phyloP scores from a whole-genome alignment of 192 early-diverging fungal genomes.

The Spinellus fusiger region DNA sequence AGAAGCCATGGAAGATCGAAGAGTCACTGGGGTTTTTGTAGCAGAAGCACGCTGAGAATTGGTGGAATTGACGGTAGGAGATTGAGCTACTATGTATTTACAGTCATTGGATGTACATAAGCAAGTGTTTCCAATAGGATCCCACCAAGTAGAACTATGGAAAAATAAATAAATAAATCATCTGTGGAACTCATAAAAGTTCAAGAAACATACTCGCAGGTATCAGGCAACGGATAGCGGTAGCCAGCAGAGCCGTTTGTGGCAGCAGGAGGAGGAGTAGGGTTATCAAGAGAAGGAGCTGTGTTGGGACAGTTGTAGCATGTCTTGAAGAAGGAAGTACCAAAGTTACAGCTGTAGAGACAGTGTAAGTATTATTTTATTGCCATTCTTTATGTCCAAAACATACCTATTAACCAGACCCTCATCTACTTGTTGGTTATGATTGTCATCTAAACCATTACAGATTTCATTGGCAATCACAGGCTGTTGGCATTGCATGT shows the following conservation, averaged over 20 bases:
- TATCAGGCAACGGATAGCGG: constrained; percentile 40
- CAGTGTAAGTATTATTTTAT: background rate
- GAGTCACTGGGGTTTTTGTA: too few relatives aligned
- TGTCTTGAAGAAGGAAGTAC: constrained; percentile 36
- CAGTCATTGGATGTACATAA: constrained; percentile 47
- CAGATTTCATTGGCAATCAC: constrained; percentile 58
- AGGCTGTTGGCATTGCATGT: constrained; percentile 57
- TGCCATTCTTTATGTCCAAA: background rate
- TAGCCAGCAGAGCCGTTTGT: constrained; percentile 24
- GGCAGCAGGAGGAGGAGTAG: constrained; percentile 31
- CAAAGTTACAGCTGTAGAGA: constrained; percentile 39
- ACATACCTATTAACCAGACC: constrained; percentile 29
- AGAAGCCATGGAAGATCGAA: too few relatives aligned
- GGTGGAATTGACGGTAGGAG: too few relatives aligned
- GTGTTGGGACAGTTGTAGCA: constrained; percentile 50
- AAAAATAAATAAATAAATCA: background rate
- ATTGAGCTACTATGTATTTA: too few relatives aligned
- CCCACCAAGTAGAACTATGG: constrained; percentile 56
- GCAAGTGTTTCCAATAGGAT: constrained; percentile 51
- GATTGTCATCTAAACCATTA: constrained; percentile 59
- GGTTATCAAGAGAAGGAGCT: constrained; percentile 31
- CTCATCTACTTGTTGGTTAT: constrained; percentile 32
- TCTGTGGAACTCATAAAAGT: background rate
- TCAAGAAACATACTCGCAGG: constrained; percentile 44
- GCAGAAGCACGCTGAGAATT: too few relatives aligned